Evolutionary conservation across 805 yeast species (phyloP), one percentile per base, ranked within the genome.

Genomic region (Schwanniomyces yamadae): DNA sequence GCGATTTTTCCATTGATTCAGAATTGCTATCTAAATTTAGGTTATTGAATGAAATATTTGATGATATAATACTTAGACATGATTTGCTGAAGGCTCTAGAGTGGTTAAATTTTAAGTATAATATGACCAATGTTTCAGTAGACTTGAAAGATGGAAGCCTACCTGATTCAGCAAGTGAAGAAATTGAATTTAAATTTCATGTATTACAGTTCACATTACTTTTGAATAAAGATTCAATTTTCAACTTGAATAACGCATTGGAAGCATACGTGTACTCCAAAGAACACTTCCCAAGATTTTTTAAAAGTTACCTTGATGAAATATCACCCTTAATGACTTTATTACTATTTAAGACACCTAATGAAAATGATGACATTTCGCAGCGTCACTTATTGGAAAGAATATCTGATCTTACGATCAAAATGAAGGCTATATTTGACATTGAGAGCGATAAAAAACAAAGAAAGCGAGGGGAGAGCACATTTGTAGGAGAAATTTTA

Each of bases 121-220:
- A 50, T 30, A 49, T 42, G 10, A 28, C 29, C 11, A 16, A 14
- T 21, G 17, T 17, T 20, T 20, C 34, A 15, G 22, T 29, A 16
- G 16, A 28, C 11, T n/a, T 26, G 11, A 26, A 14, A 12, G n/a
- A 26, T 15, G 28, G 10, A 14, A 9, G 12, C 28, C 15, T 12
- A 4, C 9, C 36, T 15, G 29, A 39, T 33, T 14, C 33, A 33
- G 30, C 40, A 36, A 35, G 39, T 25, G 43, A 49, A 13, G 54
- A 50, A 35, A 52, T 61, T n/a, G 67, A 62, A 47, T 62, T 68
- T 51, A 66, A 66, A 42, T 61, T 66, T 42, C 71, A 66, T 46
- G 52, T 64, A 50, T 54, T 67, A 11, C 69, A 67, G 41, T 66
- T 59, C 35, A 51, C 55, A 4, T 46, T 65, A 14, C 48, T 64